Conservation (phyloP, 768 basidiomycete species). For the Collybiopsis luxurians region DNA sequence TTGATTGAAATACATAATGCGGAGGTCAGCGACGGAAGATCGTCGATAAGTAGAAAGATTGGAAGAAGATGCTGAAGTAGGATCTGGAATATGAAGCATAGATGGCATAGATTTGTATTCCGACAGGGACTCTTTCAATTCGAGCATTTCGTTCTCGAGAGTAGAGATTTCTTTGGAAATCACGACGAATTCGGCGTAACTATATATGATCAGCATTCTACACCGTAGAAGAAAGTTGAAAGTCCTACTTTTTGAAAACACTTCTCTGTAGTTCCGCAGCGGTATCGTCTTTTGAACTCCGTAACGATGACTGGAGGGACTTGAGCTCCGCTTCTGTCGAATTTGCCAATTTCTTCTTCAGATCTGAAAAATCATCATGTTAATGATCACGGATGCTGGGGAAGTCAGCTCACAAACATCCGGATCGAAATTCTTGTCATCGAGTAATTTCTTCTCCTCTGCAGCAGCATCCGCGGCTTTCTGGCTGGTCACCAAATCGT, state of each 20-base stretch:
- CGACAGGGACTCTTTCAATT: slow-evolving; percentile 88
- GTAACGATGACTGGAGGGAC: slow-evolving; percentile 74
- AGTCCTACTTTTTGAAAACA: slow-evolving; percentile 86
- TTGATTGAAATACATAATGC: slow-evolving; percentile 91
- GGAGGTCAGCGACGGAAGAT: slow-evolving; percentile 94
- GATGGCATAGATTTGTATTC: slow-evolving; percentile 98
- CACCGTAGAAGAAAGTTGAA: background rate
- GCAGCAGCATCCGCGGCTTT: slow-evolving; percentile 35
- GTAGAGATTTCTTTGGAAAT: slow-evolving; percentile 97
- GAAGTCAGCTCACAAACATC: slow-evolving; percentile 72
- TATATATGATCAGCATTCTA: slow-evolving; percentile 26
- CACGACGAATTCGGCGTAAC: slow-evolving; percentile 95
- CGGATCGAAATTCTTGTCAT: slow-evolving; percentile 81
- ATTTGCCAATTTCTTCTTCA: slow-evolving; percentile 86
- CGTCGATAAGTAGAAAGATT: slow-evolving; percentile 52
- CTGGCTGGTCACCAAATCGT: slow-evolving; percentile 12
- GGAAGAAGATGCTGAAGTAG: slow-evolving; percentile 56
- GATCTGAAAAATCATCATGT: slow-evolving; percentile 37
- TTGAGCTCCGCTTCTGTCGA: slow-evolving; percentile 82
- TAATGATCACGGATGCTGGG: background rate
- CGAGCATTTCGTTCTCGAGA: slow-evolving; percentile 96
- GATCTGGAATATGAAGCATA: slow-evolving; percentile 85
- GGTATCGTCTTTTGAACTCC: slow-evolving; percentile 66
- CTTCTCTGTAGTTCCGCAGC: slow-evolving; percentile 82
- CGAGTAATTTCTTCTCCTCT: slow-evolving; percentile 67